These are phyloP conservation scores for Dunaliella primolecta DNA, from an alignment of 139 green algal species.

Conservation along the genomic window DNA sequence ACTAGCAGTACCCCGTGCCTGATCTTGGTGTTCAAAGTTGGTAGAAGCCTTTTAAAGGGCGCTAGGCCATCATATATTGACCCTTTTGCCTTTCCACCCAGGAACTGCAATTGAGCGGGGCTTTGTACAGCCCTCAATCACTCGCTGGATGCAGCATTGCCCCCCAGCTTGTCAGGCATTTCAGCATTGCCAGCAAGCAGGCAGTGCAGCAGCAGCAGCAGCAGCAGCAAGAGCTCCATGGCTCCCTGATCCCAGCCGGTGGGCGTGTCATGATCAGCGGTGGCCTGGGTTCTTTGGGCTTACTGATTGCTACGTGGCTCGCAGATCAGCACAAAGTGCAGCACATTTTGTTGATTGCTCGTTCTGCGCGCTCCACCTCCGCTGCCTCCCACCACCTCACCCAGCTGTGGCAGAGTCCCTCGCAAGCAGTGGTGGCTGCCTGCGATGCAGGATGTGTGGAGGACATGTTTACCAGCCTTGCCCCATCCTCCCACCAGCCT, in stretches of 20 bases:
- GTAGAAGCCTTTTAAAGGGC: too few relatives aligned
- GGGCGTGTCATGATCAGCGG: conserved; percentile 52
- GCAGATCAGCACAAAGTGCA: not conserved
- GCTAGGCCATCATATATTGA: too few relatives aligned
- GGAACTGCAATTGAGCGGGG: not conserved
- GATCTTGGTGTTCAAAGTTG: too few relatives aligned
- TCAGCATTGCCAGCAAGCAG: not conserved
- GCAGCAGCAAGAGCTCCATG: not conserved
- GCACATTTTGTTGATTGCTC: conserved; percentile 51
- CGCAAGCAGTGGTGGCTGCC: not conserved
- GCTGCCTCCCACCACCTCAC: conserved; percentile 43
- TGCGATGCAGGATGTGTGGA: not conserved
- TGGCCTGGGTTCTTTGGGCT: conserved; percentile 62
- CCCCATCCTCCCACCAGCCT: not conserved
- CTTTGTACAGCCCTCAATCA: not conserved
- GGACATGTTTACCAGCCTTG: not conserved
- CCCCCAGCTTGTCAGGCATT: not conserved
- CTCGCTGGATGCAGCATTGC: not conserved
- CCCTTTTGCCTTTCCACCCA: too few relatives aligned
- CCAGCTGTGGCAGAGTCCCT: not conserved
- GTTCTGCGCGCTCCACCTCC: conserved; percentile 56
- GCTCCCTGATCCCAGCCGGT: not conserved
- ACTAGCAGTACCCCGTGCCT: too few relatives aligned
- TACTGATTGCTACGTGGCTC: conserved; percentile 57
- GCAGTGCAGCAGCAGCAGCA: not conserved